phyloP scores from a whole-genome alignment of 176 grass and related monocot species.

The Oryza glaberrima region DNA sequence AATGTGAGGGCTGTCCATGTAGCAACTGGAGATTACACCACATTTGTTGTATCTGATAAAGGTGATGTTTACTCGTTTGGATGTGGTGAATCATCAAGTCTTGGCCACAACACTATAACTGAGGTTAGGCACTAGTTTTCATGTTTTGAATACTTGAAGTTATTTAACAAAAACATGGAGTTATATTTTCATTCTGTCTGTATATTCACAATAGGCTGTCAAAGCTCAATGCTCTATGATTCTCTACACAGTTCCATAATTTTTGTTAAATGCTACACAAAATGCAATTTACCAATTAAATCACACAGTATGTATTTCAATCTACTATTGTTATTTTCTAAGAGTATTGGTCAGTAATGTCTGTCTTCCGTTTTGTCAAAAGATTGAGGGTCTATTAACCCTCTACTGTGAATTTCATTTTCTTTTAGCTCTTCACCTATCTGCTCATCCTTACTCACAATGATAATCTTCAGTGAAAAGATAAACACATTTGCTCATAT shows the following conservation, averaged over 20 bases:
- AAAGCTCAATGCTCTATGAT: background rate
- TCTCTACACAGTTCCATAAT: background rate
- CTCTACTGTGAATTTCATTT: background rate
- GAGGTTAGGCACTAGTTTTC: conserved; percentile 53
- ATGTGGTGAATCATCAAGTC: conserved; percentile 87
- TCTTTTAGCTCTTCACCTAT: background rate
- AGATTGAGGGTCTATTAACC: background rate
- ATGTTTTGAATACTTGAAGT: background rate
- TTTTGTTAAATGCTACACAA: background rate
- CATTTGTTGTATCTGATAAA: conserved; percentile 78
- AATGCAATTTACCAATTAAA: background rate
- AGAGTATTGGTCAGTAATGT: background rate
- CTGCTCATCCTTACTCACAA: background rate
- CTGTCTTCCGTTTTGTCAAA: background rate
- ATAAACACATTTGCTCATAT: background rate
- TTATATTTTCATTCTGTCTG: conserved; percentile 9
- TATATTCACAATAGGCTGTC: background rate
- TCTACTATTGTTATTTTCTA: background rate
- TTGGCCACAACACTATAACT: conserved; percentile 63
- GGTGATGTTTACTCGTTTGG: conserved; percentile 91
- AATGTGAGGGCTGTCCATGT: conserved; percentile 76
- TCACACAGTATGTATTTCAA: background rate
- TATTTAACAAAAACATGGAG: background rate
- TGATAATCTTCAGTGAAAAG: background rate
- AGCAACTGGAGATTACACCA: conserved; percentile 89